Percentiles rank a stretch among this genome's conserved stretches.
Evolutionary conservation across 2,329 filamentous ascomycete genomes (phyloP).

Genomic region (Rhexocercosporidium sp.): DNA sequence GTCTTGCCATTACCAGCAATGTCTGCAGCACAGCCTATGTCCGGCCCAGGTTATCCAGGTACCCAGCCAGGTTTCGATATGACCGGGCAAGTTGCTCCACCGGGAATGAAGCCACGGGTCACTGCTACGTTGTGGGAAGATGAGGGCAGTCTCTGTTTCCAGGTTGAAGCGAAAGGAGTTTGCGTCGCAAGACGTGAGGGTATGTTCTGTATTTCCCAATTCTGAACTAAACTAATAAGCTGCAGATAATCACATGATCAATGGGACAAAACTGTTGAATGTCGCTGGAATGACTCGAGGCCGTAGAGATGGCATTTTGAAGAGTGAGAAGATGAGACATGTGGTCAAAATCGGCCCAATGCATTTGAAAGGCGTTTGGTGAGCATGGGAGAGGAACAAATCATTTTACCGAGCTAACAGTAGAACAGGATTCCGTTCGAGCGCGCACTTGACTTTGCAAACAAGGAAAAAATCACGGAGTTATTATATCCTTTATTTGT

Average conservation of each 20-base stretch:
- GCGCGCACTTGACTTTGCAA: constrained; percentile 94
- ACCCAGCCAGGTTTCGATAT: constrained; percentile 70
- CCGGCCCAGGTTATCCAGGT: constrained; percentile 51
- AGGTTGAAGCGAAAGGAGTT: constrained; percentile 94
- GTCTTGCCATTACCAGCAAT: constrained; percentile 70
- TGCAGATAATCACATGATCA: constrained; percentile 97
- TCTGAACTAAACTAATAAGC: constrained; percentile 74
- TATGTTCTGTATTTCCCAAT: constrained; percentile 59
- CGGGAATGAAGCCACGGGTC: constrained; percentile 94
- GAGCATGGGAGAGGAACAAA: constrained; percentile 46
- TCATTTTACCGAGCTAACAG: constrained; percentile 54
- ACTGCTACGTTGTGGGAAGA: constrained; percentile 98
- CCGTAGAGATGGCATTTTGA: constrained; percentile 90
- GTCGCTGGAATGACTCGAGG: constrained; percentile 97
- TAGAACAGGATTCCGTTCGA: constrained; percentile 93
- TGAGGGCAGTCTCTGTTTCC: constrained; percentile 95
- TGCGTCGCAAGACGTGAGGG: constrained; percentile 93
- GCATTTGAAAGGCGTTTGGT: constrained; percentile 98
- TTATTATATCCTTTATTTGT: constrained; percentile 94
- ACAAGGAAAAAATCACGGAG: constrained; percentile 99
- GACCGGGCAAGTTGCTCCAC: constrained; percentile 90
- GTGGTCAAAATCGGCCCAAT: constrained; percentile 98
- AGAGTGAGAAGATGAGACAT: constrained; percentile 94
- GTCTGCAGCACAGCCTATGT: constrained; percentile 52
- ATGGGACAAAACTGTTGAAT: constrained; percentile 93